Conservation (phyloP, 148 eudicot species). For the Camellia granthamiana region DNA sequence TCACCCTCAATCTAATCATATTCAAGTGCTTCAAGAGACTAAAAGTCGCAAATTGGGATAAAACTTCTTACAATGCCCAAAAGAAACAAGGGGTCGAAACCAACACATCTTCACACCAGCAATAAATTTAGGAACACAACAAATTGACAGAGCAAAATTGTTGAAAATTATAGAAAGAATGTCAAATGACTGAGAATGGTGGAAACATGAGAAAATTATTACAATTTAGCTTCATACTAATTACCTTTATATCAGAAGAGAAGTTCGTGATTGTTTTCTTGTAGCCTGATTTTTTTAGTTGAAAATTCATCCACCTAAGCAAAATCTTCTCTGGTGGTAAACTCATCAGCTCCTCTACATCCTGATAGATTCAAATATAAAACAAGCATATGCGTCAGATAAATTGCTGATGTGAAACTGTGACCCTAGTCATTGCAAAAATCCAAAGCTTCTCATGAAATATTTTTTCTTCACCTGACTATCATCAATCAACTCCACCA, state of each 20-base stretch:
- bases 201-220: background rate
- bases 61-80: background rate
- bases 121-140: background rate
- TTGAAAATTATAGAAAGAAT: background rate
- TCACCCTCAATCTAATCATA: background rate
- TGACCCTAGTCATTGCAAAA: background rate
- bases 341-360: conserved; percentile 81
- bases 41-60: background rate
- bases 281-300: conserved; percentile 57
- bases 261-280: conserved; percentile 63
- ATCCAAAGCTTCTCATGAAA: background rate
- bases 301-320: conserved; percentile 91
- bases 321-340: conserved; percentile 79
- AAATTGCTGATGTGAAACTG: background rate
- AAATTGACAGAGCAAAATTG: background rate
- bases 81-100: background rate
- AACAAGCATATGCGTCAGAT: background rate
- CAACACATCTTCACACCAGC: background rate
- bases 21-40: background rate
- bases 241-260: conserved; percentile 81
- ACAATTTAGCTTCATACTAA: background rate
- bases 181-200: background rate
- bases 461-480: conserved; percentile 47
- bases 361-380: conserved; percentile 34
- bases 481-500: conserved; percentile 79